Conservation (phyloP, 108 stramenopile genomes). For the Chaetoceros tenuissimus region DNA sequence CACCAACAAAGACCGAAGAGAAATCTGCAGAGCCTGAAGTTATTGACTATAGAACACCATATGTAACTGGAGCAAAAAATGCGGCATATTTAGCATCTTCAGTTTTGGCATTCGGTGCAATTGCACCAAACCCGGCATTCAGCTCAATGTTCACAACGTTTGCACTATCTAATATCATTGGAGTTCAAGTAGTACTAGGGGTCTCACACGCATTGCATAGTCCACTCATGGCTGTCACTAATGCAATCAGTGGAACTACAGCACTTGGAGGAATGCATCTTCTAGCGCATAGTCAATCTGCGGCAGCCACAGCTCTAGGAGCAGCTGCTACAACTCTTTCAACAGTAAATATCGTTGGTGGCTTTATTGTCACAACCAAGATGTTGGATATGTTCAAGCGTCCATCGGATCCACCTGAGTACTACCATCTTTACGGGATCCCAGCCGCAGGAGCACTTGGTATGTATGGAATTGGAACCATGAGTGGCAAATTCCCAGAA, state of each 20-base stretch:
- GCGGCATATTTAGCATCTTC: constrained; percentile 63
- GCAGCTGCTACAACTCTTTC: constrained; percentile 89
- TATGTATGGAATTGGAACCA: constrained; percentile 57
- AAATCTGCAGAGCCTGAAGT: constrained; percentile 28
- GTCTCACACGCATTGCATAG: constrained; percentile 96
- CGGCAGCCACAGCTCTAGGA: constrained; percentile 63
- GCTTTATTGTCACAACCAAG: constrained; percentile 95
- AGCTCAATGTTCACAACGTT: constrained; percentile 94
- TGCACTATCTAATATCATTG: constrained; percentile 89
- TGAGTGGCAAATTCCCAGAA: constrained; percentile 81
- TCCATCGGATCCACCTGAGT: constrained; percentile 96
- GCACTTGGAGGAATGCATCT: constrained; percentile 98
- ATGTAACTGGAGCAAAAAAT: constrained; percentile 58
- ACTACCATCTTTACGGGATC: constrained; percentile 93
- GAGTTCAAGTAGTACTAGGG: constrained; percentile 93
- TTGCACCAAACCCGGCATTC: constrained; percentile 89
- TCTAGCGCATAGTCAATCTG: constrained; percentile 67
- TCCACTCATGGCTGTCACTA: constrained; percentile 97
- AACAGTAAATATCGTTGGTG: constrained; percentile 91
- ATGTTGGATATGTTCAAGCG: constrained; percentile 99
- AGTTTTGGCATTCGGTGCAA: constrained; percentile 76
- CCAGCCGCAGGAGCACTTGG: constrained; percentile 82
- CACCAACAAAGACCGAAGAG: constrained; percentile 37
- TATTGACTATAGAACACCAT: constrained; percentile 75
- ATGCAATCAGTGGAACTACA: constrained; percentile 98